These are phyloP conservation scores for Helicostylum pulchrum DNA, from an alignment of 192 early-diverging fungal species.

Conservation along the genomic window DNA sequence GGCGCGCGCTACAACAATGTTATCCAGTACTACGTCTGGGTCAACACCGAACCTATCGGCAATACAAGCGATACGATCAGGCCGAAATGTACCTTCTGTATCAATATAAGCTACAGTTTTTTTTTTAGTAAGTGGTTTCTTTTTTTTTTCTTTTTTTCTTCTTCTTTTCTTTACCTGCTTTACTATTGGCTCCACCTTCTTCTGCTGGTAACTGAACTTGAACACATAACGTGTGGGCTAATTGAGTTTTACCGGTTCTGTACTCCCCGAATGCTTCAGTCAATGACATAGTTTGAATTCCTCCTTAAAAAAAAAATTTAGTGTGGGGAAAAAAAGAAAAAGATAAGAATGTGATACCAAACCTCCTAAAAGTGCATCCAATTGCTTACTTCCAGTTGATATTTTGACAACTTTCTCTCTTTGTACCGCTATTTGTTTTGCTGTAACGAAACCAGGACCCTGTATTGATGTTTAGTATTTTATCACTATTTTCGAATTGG, in stretches of 20 bases:
- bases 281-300: constrained; percentile 77
- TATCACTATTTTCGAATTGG: no score
- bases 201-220: constrained; percentile 63
- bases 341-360: background rate
- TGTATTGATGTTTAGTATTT: constrained; percentile 9
- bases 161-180: constrained; percentile 49
- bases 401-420: constrained; percentile 64
- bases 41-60: constrained; percentile 68
- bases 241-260: constrained; percentile 83
- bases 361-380: constrained; percentile 77
- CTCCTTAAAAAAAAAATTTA: constrained; percentile 39
- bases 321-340: background rate
- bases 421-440: constrained; percentile 48
- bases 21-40: constrained; percentile 64
- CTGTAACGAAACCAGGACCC: constrained; percentile 67
- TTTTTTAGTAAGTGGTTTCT: background rate
- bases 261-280: constrained; percentile 90
- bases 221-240: constrained; percentile 78
- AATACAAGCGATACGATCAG: constrained; percentile 73
- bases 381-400: constrained; percentile 71
- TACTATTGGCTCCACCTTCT: constrained; percentile 77
- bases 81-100: constrained; percentile 76
- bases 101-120: constrained; percentile 34
- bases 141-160: constrained; percentile 9
- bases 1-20: constrained; percentile 76